phyloP scores from a whole-genome alignment of 495 filamentous ascomycete genomes.

The Penicillium canariense region DNA sequence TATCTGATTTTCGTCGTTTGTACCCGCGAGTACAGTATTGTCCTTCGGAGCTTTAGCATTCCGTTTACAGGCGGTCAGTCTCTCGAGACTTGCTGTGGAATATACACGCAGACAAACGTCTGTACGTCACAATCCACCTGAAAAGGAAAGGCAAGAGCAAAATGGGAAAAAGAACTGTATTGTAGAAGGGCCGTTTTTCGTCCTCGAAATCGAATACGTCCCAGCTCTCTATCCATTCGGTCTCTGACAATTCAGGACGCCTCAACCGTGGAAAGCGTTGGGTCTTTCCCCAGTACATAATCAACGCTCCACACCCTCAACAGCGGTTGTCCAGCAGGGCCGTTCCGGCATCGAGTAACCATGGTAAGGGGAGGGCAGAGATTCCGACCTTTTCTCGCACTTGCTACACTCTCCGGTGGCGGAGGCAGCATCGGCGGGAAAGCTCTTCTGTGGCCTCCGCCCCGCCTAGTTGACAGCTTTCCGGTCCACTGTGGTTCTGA shows the following conservation, averaged over 20 bases:
- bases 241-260: slow-evolving; percentile 3
- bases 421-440: slow-evolving; percentile 3
- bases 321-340: slow-evolving; percentile 29
- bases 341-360: slow-evolving; percentile 24
- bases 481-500: slow-evolving; percentile 23
- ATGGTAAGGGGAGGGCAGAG: slow-evolving; percentile 13
- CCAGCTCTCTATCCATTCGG: slow-evolving; percentile 6
- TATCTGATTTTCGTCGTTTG: neutral
- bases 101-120: slow-evolving; percentile 5
- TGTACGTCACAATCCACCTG: slow-evolving; percentile 4
- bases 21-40: neutral
- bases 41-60: neutral
- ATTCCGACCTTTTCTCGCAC: neutral
- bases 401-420: neutral
- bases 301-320: slow-evolving; percentile 21
- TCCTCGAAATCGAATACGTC: slow-evolving; percentile 6
- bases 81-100: slow-evolving; percentile 11
- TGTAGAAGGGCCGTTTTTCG: neutral
- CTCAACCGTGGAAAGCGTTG: slow-evolving; percentile 18
- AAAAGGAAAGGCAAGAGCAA: neutral
- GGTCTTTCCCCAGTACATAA: slow-evolving; percentile 11
- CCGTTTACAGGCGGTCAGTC: neutral
- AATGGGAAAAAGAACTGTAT: neutral
- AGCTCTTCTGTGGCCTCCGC: slow-evolving; percentile 9
- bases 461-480: slow-evolving; percentile 18